Percentiles rank a stretch among this genome's conserved stretches.
Evolutionary conservation across 164 flowering plant genomes (phyloP).

Genomic region (Vitis labrusca): DNA sequence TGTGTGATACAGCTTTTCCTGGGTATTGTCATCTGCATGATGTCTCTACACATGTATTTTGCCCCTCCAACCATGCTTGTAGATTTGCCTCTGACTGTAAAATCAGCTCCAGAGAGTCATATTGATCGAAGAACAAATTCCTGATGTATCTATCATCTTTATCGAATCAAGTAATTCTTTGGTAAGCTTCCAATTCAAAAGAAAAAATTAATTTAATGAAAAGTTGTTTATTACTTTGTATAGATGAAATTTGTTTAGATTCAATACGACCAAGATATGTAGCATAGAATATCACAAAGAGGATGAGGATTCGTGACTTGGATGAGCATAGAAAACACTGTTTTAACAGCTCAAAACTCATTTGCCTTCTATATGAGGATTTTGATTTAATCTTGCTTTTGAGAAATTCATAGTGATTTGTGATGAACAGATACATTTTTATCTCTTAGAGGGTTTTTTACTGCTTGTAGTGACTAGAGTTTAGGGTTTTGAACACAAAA

Average conservation of each 20-base stretch:
- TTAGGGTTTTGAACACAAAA: neutral
- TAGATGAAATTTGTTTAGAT: neutral
- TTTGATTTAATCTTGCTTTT: neutral
- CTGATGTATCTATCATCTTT: neutral
- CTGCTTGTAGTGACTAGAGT: neutral
- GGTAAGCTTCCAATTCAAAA: neutral
- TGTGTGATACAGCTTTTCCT: constrained; percentile 75
- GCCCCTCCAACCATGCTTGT: constrained; percentile 79
- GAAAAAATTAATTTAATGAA: neutral
- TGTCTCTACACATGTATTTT: constrained; percentile 95
- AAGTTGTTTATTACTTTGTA: too few relatives aligned
- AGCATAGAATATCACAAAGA: neutral
- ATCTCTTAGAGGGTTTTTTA: neutral
- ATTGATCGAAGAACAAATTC: constrained; percentile 50
- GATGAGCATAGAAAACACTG: neutral
- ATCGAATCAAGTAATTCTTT: neutral
- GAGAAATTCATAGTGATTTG: neutral
- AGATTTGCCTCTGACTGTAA: constrained; percentile 51
- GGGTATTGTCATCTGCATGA: constrained; percentile 90
- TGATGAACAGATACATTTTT: neutral
- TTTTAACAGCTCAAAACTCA: neutral
- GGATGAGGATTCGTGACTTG: neutral
- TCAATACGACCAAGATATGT: neutral
- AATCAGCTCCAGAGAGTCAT: constrained; percentile 37
- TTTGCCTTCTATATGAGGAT: neutral